Conservation (phyloP, 495 filamentous ascomycete genomes). For the Immersiella caudata region DNA sequence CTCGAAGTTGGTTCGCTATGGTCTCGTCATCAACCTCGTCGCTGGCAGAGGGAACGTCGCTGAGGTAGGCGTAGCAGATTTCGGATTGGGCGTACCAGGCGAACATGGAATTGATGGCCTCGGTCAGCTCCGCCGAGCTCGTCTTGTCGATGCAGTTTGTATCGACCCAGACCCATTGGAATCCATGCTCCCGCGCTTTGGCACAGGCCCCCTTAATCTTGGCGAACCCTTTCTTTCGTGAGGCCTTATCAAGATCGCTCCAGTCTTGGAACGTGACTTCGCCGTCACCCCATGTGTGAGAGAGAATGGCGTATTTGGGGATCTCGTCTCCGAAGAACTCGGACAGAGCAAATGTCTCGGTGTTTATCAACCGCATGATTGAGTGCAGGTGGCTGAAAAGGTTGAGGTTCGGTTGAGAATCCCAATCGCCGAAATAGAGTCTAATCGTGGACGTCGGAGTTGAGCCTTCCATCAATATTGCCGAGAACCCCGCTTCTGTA, state of each 20-base stretch:
- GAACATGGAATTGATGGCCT: slow-evolving; percentile 54
- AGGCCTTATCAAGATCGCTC: slow-evolving; percentile 3
- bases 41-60: slow-evolving; percentile 19
- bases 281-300: slow-evolving; percentile 40
- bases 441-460: not conserved
- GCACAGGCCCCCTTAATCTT: slow-evolving; percentile 23
- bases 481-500: no score
- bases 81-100: slow-evolving; percentile 37
- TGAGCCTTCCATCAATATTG: no score
- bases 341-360: not conserved
- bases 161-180: slow-evolving; percentile 45
- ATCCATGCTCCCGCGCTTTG: slow-evolving; percentile 18
- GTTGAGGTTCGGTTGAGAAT: not conserved
- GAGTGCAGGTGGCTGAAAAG: no score
- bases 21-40: not conserved
- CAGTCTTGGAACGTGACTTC: slow-evolving; percentile 35
- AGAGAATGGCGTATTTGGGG: slow-evolving; percentile 37
- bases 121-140: slow-evolving; percentile 36
- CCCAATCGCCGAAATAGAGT: no score
- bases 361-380: not conserved
- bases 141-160: slow-evolving; percentile 48
- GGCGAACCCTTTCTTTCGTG: slow-evolving; percentile 15
- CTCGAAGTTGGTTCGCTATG: not conserved
- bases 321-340: slow-evolving; percentile 6
- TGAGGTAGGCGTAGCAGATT: slow-evolving; percentile 39